Evolutionary conservation across 2,329 filamentous ascomycete genomes (phyloP).

Genomic region (Aureobasidium zeae): DNA sequence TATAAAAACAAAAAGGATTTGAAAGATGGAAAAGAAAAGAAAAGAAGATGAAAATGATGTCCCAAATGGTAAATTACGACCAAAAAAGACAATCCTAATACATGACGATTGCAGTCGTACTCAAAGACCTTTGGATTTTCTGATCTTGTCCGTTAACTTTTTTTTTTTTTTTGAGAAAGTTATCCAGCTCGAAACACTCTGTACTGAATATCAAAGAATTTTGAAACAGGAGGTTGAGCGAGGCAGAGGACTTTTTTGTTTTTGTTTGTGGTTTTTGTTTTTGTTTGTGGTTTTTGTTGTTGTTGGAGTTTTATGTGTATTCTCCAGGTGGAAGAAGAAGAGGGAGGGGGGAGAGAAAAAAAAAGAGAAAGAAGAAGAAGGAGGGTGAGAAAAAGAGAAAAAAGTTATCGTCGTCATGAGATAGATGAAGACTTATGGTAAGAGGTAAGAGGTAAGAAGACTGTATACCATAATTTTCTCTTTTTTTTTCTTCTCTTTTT

Average conservation of each 20-base stretch:
- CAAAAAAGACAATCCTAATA: slow-evolving; percentile 6
- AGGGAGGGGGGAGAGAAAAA: too few species aligned
- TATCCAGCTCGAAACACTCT: slow-evolving; percentile 17
- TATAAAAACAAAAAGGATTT: neutral
- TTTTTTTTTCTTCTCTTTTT: too few species aligned
- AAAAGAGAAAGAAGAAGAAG: neutral
- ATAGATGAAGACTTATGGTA: too few species aligned
- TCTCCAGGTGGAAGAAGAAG: too few species aligned
- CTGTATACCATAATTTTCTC: too few species aligned
- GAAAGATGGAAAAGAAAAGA: neutral
- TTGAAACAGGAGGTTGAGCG: slow-evolving; percentile 13
- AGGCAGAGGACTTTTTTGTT: slow-evolving; percentile 17
- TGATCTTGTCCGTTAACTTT: slow-evolving; percentile 15
- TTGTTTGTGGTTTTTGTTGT: neutral
- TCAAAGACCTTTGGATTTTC: slow-evolving; percentile 15
- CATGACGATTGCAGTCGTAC: slow-evolving; percentile 14
- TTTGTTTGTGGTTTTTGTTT: neutral
- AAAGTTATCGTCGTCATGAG: too few species aligned
- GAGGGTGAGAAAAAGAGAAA: neutral
- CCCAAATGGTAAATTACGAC: slow-evolving; percentile 16
- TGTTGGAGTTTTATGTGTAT: too few species aligned
- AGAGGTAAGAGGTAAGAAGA: too few species aligned
- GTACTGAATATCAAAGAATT: neutral
- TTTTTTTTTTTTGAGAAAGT: neutral
- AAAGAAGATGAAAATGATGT: neutral